A percentile compares a stretch with the other conserved stretches of the same genome.
Conservation (phyloP, 2,329 filamentous ascomycete genomes). For the Ramularia endophylla region DNA sequence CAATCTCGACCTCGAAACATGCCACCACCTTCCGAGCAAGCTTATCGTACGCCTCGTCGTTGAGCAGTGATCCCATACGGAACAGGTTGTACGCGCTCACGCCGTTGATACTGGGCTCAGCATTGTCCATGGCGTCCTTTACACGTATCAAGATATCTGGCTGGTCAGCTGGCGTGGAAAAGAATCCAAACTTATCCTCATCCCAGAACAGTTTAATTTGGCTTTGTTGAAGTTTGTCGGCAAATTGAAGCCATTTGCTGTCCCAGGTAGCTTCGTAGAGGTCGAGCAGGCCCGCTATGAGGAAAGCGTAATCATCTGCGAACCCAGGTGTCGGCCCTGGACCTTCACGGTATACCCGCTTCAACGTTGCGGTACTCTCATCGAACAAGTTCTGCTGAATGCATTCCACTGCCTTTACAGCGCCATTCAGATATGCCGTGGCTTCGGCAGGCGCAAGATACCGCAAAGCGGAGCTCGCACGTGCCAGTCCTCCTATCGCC, state of each 20-base stretch:
- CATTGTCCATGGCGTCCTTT: conserved; percentile 93
- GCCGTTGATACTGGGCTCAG: conserved; percentile 84
- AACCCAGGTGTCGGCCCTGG: conserved; percentile 65
- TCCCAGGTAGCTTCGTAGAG: conserved; percentile 80
- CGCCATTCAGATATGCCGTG: conserved; percentile 54
- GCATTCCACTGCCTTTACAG: conserved; percentile 63
- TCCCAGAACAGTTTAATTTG: conserved; percentile 79
- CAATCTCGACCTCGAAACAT: conserved; percentile 84
- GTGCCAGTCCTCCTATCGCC: conserved; percentile 74
- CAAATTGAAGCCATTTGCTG: conserved; percentile 69
- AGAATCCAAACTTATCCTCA: conserved; percentile 56
- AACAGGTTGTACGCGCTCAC: conserved; percentile 84
- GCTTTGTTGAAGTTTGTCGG: conserved; percentile 69
- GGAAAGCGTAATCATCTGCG: conserved; percentile 90
- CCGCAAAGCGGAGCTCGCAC: conserved; percentile 63
- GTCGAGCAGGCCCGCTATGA: conserved; percentile 75
- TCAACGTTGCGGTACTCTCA: conserved; percentile 54
- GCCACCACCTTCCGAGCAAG: conserved; percentile 68
- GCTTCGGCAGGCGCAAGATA: conserved; percentile 47
- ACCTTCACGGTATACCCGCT: conserved; percentile 66
- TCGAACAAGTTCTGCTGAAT: conserved; percentile 72
- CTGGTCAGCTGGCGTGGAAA: conserved; percentile 58
- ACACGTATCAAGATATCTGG: conserved; percentile 73
- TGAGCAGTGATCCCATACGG: conserved; percentile 65
- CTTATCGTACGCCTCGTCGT: conserved; percentile 56